Evolutionary conservation across 176 grass and related monocot species (phyloP), one percentile per base, ranked within the genome.

Genomic region (Poa annua): DNA sequence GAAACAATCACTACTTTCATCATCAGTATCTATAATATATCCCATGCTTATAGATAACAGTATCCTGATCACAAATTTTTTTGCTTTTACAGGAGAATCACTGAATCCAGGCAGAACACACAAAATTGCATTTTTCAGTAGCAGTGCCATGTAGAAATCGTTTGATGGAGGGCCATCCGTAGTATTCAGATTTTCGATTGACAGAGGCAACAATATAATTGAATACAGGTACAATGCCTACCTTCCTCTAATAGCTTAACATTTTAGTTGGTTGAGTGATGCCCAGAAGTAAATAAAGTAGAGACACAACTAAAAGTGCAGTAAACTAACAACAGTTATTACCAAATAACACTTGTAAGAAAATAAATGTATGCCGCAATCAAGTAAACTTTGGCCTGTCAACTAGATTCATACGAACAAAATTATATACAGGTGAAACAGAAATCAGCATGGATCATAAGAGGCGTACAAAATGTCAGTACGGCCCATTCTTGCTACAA

Each of bases 231-330:
- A 56, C 12, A 69, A 66, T 67, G 24, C 15, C 47, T 47, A 67
- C 52, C 25, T 80, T 84, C 19, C 38, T 19, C 5, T 51, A 71
- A 78, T 17, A 74, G 51, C 48, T 49, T 66, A 66, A 75, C 22
- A 29, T 63, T 80, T 42, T 59, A 34, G 16, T 11, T 53, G 47
- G 15, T 51, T 75, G 24, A 25, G 35, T 44, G 68, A 63, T 74
- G 66, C 75, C 56, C 14, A 39, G 3, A 74, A 79, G 20, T 64
- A 65, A 44, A 65, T 33, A 41, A 17, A 41, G 6, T 41, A 38
- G 14, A 44, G 41, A 39, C n/a, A 69, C 33, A 54, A 56, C 29
- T 54, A 84, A 21, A 12, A 45, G 12, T 22, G 47, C 21, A 8
- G 45, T 74, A 6, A 56, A 74, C 49, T 29, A 74, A 10, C 7